Percentiles rank a stretch among this genome's conserved stretches.
These are phyloP conservation scores for Lenzites betulinus DNA, from an alignment of 768 basidiomycete species.

Conservation along the genomic window DNA sequence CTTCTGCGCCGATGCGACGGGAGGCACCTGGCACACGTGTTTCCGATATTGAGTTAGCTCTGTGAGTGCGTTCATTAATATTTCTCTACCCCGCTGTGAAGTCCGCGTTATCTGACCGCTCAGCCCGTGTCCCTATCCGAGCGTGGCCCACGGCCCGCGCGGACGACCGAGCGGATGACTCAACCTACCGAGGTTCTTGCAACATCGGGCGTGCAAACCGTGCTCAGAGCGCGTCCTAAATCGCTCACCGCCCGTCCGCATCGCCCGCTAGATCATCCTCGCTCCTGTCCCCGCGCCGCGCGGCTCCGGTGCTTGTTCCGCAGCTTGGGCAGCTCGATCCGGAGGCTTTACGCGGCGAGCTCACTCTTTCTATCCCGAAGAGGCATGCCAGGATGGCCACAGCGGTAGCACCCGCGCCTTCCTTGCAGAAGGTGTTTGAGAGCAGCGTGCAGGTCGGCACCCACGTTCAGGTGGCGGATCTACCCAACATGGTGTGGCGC, in stretches of 20 bases:
- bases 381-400: slow-evolving; percentile 6
- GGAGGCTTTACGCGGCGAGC: slow-evolving; percentile 17
- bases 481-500: neutral
- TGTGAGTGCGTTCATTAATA: slow-evolving; percentile 5
- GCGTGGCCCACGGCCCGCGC: neutral
- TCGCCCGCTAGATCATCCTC: slow-evolving; percentile 9
- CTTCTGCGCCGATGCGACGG: slow-evolving; percentile 13
- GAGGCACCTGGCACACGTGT: slow-evolving; percentile 19
- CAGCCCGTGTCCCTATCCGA: neutral
- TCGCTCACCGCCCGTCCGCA: slow-evolving; percentile 8
- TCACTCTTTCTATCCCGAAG: slow-evolving; percentile 8
- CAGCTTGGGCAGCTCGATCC: neutral
- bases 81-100: slow-evolving; percentile 1
- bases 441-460: slow-evolving; percentile 12
- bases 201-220: slow-evolving; percentile 4
- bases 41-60: slow-evolving; percentile 17
- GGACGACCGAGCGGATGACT: neutral
- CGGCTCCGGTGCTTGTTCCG: slow-evolving; percentile 13
- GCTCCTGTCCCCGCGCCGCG: neutral
- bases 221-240: neutral
- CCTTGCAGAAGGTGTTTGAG: slow-evolving; percentile 11
- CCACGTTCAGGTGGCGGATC: slow-evolving; percentile 18
- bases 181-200: slow-evolving; percentile 19
- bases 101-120: slow-evolving; percentile 13
- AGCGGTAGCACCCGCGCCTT: slow-evolving; percentile 10